phyloP scores from a whole-genome alignment of 495 filamentous ascomycete species.

The Aspergillus leporis region DNA sequence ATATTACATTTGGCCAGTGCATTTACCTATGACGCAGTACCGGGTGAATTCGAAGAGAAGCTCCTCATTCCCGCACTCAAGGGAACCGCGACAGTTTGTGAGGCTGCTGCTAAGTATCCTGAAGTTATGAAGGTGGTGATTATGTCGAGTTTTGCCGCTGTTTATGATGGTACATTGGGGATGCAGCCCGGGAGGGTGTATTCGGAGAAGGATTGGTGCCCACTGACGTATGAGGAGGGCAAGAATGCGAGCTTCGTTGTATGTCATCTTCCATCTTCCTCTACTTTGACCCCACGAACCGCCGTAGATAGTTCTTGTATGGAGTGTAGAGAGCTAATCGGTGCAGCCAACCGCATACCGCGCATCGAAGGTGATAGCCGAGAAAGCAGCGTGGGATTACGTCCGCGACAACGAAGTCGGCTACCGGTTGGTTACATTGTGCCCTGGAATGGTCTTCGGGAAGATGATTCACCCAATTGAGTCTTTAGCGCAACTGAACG shows the following conservation, averaged over 20 bases:
- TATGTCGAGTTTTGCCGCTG: slow-evolving; percentile 35
- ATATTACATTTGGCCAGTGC: slow-evolving; percentile 28
- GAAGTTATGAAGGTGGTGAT: slow-evolving; percentile 30
- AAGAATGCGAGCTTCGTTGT: slow-evolving; percentile 28
- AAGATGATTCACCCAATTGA: slow-evolving; percentile 31
- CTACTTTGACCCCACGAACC: background rate
- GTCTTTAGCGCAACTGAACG: slow-evolving; percentile 25
- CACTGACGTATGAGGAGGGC: slow-evolving; percentile 36
- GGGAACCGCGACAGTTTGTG: slow-evolving; percentile 28
- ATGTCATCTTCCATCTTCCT: slow-evolving; percentile 1
- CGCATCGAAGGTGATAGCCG: slow-evolving; percentile 37
- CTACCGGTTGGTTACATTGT: slow-evolving; percentile 26
- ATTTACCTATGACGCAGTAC: slow-evolving; percentile 26
- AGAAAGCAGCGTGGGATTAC: slow-evolving; percentile 35
- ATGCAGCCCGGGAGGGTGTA: slow-evolving; percentile 28
- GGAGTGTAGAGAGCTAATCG: background rate
- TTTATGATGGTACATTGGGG: slow-evolving; percentile 32
- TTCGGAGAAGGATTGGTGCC: slow-evolving; percentile 37
- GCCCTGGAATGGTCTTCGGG: slow-evolving; percentile 33
- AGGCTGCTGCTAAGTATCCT: slow-evolving; percentile 24
- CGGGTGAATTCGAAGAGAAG: slow-evolving; percentile 32
- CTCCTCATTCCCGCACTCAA: slow-evolving; percentile 37
- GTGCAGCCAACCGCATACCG: slow-evolving; percentile 33
- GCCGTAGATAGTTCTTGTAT: slow-evolving; percentile 2
- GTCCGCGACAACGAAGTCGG: slow-evolving; percentile 24